These are phyloP conservation scores for Xylariales sp. DNA, from an alignment of 2,329 filamentous ascomycete genomes.

Conservation along the genomic window DNA sequence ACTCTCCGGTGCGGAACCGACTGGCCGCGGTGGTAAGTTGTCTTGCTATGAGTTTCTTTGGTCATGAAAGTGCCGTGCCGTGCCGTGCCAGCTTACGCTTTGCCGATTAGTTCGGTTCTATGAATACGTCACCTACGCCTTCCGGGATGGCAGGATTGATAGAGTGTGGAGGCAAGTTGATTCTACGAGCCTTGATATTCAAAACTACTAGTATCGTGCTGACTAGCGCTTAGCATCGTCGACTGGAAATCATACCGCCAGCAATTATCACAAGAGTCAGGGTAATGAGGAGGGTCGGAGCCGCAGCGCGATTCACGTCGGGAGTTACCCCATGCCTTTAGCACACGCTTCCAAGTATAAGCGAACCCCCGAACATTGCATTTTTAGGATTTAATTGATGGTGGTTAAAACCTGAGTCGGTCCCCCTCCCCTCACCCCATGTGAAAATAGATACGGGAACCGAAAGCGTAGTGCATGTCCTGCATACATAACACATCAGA, in stretches of 20 bases:
- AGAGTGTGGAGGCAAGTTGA: conserved; percentile 48
- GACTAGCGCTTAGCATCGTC: conserved; percentile 24
- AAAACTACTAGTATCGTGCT: conserved; percentile 1
- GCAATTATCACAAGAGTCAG: conserved; percentile 14
- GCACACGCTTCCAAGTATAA: background rate
- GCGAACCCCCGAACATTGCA: background rate
- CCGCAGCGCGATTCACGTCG: background rate
- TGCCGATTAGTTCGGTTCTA: conserved; percentile 43
- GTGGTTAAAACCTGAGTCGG: too few relatives aligned
- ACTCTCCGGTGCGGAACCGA: conserved; percentile 48
- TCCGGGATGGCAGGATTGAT: conserved; percentile 50
- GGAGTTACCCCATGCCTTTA: background rate
- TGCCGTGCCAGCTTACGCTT: background rate
- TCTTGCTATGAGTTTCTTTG: background rate
- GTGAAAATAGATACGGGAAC: background rate
- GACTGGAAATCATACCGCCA: conserved; percentile 26
- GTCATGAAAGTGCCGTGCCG: background rate
- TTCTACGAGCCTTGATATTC: background rate
- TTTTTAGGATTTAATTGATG: background rate
- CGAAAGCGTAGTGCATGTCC: background rate
- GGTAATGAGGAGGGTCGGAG: background rate
- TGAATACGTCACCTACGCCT: conserved; percentile 53
- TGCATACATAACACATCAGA: conserved; percentile 15
- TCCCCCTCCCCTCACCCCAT: too few relatives aligned
- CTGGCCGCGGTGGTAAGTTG: conserved; percentile 40